These are phyloP conservation scores for Globisporangium barbulae DNA, from an alignment of 352 stramenopile species.

Conservation along the genomic window DNA sequence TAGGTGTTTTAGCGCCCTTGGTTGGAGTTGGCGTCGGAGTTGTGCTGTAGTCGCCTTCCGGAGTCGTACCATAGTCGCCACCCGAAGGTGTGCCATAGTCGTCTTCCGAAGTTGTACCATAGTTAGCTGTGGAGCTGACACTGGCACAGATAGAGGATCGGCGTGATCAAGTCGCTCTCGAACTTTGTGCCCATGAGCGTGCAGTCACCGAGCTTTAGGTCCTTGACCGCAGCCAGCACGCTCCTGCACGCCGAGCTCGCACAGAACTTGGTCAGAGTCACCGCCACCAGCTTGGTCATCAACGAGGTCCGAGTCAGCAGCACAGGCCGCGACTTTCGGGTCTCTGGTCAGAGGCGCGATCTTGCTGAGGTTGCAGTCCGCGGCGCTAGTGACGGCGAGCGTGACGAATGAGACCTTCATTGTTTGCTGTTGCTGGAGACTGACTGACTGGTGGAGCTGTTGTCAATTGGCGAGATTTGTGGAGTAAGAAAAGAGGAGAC, in stretches of 20 bases:
- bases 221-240: slow-evolving; percentile 11
- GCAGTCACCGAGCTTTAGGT: slow-evolving; percentile 25
- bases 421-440: background rate
- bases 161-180: slow-evolving; percentile 18
- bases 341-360: background rate
- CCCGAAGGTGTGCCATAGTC: too few relatives aligned
- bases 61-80: too few relatives aligned
- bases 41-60: too few relatives aligned
- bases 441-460: too few relatives aligned
- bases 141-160: slow-evolving; percentile 9
- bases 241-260: slow-evolving; percentile 17
- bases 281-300: slow-evolving; percentile 4
- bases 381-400: background rate
- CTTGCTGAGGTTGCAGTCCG: background rate
- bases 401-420: slow-evolving; percentile 7
- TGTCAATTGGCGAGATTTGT: background rate
- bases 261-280: slow-evolving; percentile 22
- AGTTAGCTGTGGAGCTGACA: background rate
- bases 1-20: too few relatives aligned
- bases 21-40: too few relatives aligned
- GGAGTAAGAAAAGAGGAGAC: too few relatives aligned
- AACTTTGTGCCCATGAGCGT: slow-evolving; percentile 17
- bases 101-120: background rate
- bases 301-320: slow-evolving; percentile 20
- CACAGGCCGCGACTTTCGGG: background rate